Evolutionary conservation across 805 yeast genomes (phyloP).

Genomic region (baker's yeast (Saccharomyces cerevisiae)): DNA sequence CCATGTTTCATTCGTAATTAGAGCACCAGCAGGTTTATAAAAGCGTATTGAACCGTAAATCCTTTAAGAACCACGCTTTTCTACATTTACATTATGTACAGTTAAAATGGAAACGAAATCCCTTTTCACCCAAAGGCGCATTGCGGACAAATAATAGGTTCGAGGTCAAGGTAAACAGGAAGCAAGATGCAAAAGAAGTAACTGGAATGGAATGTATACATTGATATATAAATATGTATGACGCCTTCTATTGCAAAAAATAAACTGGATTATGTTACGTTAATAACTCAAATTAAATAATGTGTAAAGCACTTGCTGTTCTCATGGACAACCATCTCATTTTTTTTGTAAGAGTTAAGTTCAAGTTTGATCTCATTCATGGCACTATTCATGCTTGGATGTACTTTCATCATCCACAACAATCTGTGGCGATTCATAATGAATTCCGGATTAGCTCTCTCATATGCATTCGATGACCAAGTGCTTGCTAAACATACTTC

Average conservation of each 20-base stretch:
- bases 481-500: constrained; percentile 24
- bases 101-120: neutral
- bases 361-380: constrained; percentile 47
- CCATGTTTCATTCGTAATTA: constrained; percentile 15
- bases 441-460: constrained; percentile 21
- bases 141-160: neutral
- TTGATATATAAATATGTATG: neutral
- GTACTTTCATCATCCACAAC: constrained; percentile 5
- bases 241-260: too few species aligned
- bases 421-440: constrained; percentile 6
- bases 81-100: neutral
- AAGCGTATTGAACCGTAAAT: neutral
- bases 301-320: constrained; percentile 45
- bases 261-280: too few species aligned
- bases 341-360: constrained; percentile 53
- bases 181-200: neutral
- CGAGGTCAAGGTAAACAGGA: neutral
- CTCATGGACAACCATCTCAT: constrained; percentile 63
- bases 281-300: constrained; percentile 34
- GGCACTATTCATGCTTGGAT: constrained; percentile 6
- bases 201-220: neutral
- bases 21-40: neutral
- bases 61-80: neutral
- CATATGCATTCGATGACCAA: constrained; percentile 24
- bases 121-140: neutral